Conservation (phyloP, 352 stramenopile genomes). For the Phytopythium montanum region DNA sequence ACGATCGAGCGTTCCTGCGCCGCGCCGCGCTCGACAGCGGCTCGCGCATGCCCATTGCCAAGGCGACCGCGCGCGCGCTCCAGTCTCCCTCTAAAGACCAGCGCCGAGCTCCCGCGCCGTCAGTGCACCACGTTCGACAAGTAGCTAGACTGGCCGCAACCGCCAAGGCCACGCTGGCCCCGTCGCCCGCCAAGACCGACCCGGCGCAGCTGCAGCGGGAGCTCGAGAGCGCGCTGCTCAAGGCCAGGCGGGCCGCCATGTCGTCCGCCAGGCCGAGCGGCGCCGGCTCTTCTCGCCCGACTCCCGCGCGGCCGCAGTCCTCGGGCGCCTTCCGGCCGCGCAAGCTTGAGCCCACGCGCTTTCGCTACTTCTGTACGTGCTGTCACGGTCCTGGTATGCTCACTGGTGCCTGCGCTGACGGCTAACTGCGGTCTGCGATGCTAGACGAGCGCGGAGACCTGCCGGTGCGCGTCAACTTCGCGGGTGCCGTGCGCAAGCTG, state of each 20-base stretch:
- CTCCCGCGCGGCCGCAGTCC: conserved; percentile 35
- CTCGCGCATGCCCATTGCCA: conserved; percentile 33
- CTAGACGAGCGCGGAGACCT: conserved; percentile 71
- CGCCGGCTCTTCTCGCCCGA: conserved; percentile 7
- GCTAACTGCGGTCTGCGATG: neutral
- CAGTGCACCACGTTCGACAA: conserved; percentile 48
- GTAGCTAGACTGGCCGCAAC: conserved; percentile 36
- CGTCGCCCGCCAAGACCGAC: conserved; percentile 20
- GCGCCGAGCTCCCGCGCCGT: conserved; percentile 19
- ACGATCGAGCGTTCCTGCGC: conserved; percentile 23
- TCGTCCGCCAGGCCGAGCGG: conserved; percentile 9
- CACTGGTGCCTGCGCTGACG: neutral
- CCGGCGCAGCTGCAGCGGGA: conserved; percentile 25
- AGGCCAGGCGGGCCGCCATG: conserved; percentile 15
- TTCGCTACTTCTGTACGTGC: conserved; percentile 83
- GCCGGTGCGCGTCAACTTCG: conserved; percentile 71
- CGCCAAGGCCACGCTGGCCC: conserved; percentile 25
- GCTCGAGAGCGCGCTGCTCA: conserved; percentile 21
- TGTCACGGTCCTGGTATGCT: neutral
- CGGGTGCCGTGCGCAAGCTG: conserved; percentile 66
- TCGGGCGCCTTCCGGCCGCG: conserved; percentile 56
- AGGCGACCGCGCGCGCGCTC: conserved; percentile 21
- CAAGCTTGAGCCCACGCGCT: conserved; percentile 70
- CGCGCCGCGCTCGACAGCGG: conserved; percentile 18
- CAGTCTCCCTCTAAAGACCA: conserved; percentile 35